Base-by-base conservation (phyloP, 345 rosid genomes). In the Pugionium dolabratum region DNA sequence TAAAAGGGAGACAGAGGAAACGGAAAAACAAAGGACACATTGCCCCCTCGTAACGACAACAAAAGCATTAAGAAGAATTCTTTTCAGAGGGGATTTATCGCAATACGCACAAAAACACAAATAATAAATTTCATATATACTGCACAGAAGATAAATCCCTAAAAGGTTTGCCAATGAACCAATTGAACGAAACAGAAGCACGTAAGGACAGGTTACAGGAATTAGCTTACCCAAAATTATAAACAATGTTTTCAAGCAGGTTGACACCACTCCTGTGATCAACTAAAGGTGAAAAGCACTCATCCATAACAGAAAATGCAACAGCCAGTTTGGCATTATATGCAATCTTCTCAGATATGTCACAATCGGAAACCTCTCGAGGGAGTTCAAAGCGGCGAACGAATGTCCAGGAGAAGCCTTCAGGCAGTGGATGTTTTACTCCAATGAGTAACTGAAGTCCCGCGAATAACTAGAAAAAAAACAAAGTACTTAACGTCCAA, bases 251-350 rank as follows among this genome's bases (percentile, higher is more conserved):
- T 61, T 80, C 88, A 72, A 93, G 88, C 72, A 90, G 77, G 81
- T 90, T 85, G 59, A 82, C 79, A 71, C 97, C 98, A 78, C 95
- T 93, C 83, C 85, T 83, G 73, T 83, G 89, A 79, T 93, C 97
- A 63, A 76, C 73, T 65, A 83, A 82, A 52, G 98, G 97, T 78
- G 83, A 79, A 77, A 93, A 93, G 72, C 98, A 93, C 79, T 90
- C 98, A 62, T 93, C 94, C 98, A 93, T 90, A 53, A 93, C 75
- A 42, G 78, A 71, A 61, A 87, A 79, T 25, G 98, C 97, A 79
- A 90, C 96, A 51, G 97, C 96, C 74, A 86, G 75, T 81, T 84
- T 85, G 54, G 96, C 85, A 75, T 90, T 93, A 81, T 86, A 77
- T 71, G 84, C 88, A 47, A 93, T 78, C 73, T 83, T 83, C 69